Evolutionary conservation across 2,329 filamentous ascomycete genomes (phyloP).

Genomic region (Xylaria sp.): DNA sequence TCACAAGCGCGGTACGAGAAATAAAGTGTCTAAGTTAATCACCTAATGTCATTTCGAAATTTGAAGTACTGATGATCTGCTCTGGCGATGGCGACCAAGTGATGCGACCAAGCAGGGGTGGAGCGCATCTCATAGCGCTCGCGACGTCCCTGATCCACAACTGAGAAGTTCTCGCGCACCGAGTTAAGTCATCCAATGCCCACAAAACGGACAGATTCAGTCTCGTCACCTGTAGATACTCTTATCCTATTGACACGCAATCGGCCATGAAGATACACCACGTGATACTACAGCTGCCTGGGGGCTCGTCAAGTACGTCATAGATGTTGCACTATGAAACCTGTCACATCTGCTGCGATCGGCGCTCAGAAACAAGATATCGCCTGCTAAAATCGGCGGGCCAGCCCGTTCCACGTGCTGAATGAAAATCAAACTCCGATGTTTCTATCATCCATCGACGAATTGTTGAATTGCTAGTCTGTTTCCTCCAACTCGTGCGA

Average conservation of each 20-base stretch:
- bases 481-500: not conserved
- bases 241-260: no score
- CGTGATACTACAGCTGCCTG: not conserved
- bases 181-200: no score
- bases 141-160: no score
- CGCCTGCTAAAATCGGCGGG: not conserved
- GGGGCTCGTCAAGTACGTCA: not conserved
- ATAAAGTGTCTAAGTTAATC: not conserved
- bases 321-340: not conserved
- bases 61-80: not conserved
- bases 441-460: not conserved
- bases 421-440: not conserved
- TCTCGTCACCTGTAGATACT: no score
- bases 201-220: no score
- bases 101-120: no score
- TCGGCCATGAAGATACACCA: not conserved
- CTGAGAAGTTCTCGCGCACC: no score
- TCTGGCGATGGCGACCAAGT: not conserved
- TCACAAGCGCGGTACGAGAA: not conserved
- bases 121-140: no score
- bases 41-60: not conserved
- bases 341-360: constrained; percentile 1
- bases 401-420: not conserved
- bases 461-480: not conserved
- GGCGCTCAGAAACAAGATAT: not conserved